phyloP scores from a whole-genome alignment of 805 yeast species.

The Wickerhamomyces chaumierensis region DNA sequence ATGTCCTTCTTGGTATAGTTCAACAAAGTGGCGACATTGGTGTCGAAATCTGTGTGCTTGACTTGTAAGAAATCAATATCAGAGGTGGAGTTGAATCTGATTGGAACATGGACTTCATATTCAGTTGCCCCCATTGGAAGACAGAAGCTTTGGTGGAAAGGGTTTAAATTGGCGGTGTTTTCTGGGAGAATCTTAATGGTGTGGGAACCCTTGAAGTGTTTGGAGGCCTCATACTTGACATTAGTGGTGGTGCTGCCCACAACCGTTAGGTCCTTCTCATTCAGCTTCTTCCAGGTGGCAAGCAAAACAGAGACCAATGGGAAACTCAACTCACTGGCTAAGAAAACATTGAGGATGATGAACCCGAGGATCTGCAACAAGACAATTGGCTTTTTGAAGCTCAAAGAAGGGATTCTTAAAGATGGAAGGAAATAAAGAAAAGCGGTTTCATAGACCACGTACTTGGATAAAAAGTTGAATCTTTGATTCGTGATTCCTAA shows the following conservation, averaged over 20 bases:
- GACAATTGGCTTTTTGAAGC: constrained; percentile 49
- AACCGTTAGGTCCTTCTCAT: constrained; percentile 38
- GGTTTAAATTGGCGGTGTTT: constrained; percentile 76
- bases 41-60: constrained; percentile 43
- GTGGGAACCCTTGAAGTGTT: constrained; percentile 75
- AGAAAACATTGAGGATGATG: constrained; percentile 38
- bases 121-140: constrained; percentile 26
- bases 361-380: constrained; percentile 34
- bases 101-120: constrained; percentile 42
- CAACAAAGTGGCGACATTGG: constrained; percentile 32
- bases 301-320: constrained; percentile 30
- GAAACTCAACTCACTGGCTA: constrained; percentile 39
- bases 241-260: constrained; percentile 32
- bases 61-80: constrained; percentile 61
- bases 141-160: constrained; percentile 59
- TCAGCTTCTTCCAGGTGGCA: constrained; percentile 32
- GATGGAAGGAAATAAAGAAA: constrained; percentile 63
- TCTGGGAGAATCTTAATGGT: constrained; percentile 86
- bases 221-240: constrained; percentile 17
- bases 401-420: constrained; percentile 64
- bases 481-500: constrained; percentile 32
- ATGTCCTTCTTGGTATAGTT: constrained; percentile 52
- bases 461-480: constrained; percentile 56
- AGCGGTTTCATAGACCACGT: constrained; percentile 59
- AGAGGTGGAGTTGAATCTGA: constrained; percentile 70